These are phyloP conservation scores for Phyllosticta capitalensis DNA, from an alignment of 2,329 filamentous ascomycete genomes.

Conservation along the genomic window DNA sequence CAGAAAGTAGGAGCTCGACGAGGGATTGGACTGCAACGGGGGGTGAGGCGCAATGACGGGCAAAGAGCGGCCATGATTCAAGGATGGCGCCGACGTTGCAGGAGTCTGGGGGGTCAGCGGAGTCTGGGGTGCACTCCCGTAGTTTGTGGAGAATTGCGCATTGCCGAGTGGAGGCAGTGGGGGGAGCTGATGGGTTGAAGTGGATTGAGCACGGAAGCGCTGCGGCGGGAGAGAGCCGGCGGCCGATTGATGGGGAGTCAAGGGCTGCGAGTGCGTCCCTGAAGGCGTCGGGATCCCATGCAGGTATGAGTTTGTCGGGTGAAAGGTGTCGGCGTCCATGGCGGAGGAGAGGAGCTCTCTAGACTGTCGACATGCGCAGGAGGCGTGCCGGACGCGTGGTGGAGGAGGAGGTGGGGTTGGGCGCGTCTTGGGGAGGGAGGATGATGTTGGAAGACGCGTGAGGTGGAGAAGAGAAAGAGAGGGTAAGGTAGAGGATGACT, in stretches of 20 bases:
- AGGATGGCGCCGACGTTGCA: conserved; percentile 18
- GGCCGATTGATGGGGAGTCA: conserved; percentile 10
- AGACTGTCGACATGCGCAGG: conserved; percentile 9
- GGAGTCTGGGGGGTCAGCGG: conserved; percentile 24
- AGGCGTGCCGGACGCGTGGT: neutral
- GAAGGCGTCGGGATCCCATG: conserved; percentile 11
- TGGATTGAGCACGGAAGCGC: conserved; percentile 10
- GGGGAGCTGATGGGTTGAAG: conserved; percentile 11
- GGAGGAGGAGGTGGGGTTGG: neutral
- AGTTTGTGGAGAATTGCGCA: conserved; percentile 12
- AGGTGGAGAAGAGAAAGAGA: conserved; percentile 3
- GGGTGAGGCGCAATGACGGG: conserved; percentile 26
- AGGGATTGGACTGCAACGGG: conserved; percentile 28
- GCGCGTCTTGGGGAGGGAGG: neutral
- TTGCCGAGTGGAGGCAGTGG: conserved; percentile 12
- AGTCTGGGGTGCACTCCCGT: conserved; percentile 19
- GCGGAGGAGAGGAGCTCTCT: conserved; percentile 5
- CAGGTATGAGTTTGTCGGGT: conserved; percentile 5
- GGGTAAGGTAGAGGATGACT: neutral
- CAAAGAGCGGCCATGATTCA: conserved; percentile 22
- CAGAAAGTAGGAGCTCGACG: conserved; percentile 26
- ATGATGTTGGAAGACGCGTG: neutral
- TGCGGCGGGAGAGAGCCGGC: conserved; percentile 8
- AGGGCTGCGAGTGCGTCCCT: conserved; percentile 10
- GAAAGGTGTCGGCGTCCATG: conserved; percentile 12